Evolutionary conservation across 208 protist species (phyloP), one percentile per base, ranked within the genome.

Genomic region (Angomonas ambiguus): DNA sequence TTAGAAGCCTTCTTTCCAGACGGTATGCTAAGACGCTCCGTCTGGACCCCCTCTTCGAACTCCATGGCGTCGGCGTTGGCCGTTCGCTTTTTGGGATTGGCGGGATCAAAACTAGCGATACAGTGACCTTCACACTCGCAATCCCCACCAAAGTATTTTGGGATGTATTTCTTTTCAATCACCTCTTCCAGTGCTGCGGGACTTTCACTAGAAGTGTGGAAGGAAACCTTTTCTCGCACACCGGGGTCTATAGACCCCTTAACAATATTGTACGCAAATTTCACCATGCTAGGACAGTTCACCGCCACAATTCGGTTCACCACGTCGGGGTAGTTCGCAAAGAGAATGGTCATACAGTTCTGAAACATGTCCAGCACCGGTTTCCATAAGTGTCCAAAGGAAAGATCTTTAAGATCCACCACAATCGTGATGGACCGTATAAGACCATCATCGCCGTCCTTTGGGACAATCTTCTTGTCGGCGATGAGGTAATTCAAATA

Each of bases 271-370:
- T 74, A 91, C 49, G 67, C 67, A 32, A 81, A 69, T 49, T 65
- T 66, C 35, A 83, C 62, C 13, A 72, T 70, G 5, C 67, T 6
- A 11, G 77, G 73, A 51, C 72, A 82, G 67, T 91, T 91, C 35
- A 83, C 74, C 18, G 80, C 69, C 13, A 83, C 62, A 28, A 91
- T 68, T 53, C 76, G 77, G 56, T 85, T 73, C 1, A 86, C 67
- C 22, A 62, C 63, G 42, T 91, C 80, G 18, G 84, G 78, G 69
- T 85, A 87, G 67, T 85, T 76, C 18, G 63, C 38, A 28, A 83
- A 79, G 25, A 83, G 57, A 3, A 13, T 65, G 28, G 61, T 60
- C 42, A 88, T 51, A 2, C 27, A 33, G 1, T 51, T 55, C 53
- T 63, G 62, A 25, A 83, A 69, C 25, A 79, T 41, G 45, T 78